Base-by-base conservation (phyloP, 768 basidiomycete genomes). In the Phylloporus sp. region DNA sequence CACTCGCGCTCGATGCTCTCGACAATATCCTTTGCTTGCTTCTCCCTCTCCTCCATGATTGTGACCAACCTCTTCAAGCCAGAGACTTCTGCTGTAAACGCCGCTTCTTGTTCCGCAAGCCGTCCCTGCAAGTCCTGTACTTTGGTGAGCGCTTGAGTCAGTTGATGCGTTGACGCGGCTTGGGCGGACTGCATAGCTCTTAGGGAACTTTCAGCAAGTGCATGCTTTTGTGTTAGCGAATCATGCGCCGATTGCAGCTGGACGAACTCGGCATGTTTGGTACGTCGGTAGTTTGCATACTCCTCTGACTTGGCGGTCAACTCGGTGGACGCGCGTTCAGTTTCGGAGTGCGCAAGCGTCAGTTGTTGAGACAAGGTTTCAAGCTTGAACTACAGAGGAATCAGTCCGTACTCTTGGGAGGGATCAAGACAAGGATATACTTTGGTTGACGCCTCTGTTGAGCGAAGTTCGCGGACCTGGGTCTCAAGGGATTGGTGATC, bases 11-110 rank as follows among this genome's bases (percentile, higher is more conserved):
- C 94, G 49, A 97, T 82, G 34, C 76, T 76, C 22, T 91, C 86
- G 1, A 97, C 85, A 47, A 92, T 82, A 20, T 80, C 78, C 72
- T 91, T 89, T 20, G 90, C 82, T 56, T 94, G 88, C 47, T 84
- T 82, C 65, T 94, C 92, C 32, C 94, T 80, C 50, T 86, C 86
- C 66, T 97, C 92, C 76, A 97, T 85, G 75, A 94, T 81, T 7
- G 79, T 72, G 11, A 94, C 85, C 16, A 97, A 75, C 27, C 92
- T 78, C 52, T 81, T 80, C 58, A 94, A 70, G 12, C 83, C 81
- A 35, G 78, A 82, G 2, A 85, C 83, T 65, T 97, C 94, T 51
- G 78, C 80, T 0, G 86, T 77, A 65, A 91, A 95, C 2, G 83
- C 84, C 1, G 86, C 83, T 59, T 95, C 92, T 59, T 91, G 87